A percentile compares a stretch with the other conserved stretches of the same genome.
Conservation (phyloP, 2,329 filamentous ascomycete genomes). For the Shiraia sp. region DNA sequence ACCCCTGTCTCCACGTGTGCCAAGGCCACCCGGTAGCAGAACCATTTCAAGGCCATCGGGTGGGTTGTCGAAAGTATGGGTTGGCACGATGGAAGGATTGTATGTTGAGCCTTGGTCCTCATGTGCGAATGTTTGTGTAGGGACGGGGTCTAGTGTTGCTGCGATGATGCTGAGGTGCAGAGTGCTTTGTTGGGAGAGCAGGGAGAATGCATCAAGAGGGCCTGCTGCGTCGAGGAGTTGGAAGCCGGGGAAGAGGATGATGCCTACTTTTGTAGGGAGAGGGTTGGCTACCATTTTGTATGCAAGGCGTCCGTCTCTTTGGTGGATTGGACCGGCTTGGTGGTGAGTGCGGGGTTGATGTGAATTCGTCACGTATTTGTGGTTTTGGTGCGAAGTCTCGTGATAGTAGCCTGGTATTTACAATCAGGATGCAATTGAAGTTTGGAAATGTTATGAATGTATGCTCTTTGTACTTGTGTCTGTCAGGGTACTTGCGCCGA, state of each 20-base stretch:
- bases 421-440: too few species aligned
- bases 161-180: slow-evolving; percentile 42
- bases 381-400: too few species aligned
- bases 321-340: too few species aligned
- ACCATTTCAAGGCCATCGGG: slow-evolving; percentile 62
- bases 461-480: too few species aligned
- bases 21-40: slow-evolving; percentile 67
- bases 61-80: slow-evolving; percentile 59
- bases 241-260: slow-evolving; percentile 45
- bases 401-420: too few species aligned
- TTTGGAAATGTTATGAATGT: too few species aligned
- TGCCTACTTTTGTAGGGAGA: slow-evolving; percentile 33
- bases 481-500: too few species aligned
- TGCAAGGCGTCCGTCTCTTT: too few species aligned
- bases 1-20: slow-evolving; percentile 42
- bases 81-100: slow-evolving; percentile 50
- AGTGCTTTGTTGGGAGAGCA: slow-evolving; percentile 30
- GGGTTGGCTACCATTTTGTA: slow-evolving; percentile 3
- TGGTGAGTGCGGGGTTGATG: too few species aligned
- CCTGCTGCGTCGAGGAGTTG: slow-evolving; percentile 47
- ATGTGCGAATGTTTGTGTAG: slow-evolving; percentile 25
- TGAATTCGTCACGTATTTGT: too few species aligned
- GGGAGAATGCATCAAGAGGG: slow-evolving; percentile 53
- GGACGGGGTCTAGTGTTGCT: slow-evolving; percentile 37
- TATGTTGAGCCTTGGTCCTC: slow-evolving; percentile 25